These are phyloP conservation scores for Calonectria pseudoturangicola DNA, from an alignment of 2,329 filamentous ascomycete genomes.

Conservation along the genomic window DNA sequence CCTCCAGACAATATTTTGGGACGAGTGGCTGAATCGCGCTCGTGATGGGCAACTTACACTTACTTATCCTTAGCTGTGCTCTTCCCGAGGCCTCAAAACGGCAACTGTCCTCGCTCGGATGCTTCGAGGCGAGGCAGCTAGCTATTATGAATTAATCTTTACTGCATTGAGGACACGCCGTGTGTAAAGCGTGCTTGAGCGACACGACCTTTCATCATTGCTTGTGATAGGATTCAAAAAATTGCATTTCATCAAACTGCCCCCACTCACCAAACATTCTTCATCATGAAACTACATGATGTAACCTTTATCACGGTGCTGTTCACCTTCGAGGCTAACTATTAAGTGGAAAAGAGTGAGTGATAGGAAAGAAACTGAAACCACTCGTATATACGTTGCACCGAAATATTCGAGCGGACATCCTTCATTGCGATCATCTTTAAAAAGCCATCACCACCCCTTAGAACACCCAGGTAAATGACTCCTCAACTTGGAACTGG, in stretches of 20 bases:
- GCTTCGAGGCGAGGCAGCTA: constrained; percentile 10
- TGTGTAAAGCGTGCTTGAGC: neutral
- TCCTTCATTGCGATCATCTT: neutral
- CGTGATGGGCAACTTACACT: neutral
- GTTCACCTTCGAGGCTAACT: neutral
- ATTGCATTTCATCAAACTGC: constrained; percentile 8
- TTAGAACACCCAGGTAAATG: constrained; percentile 80
- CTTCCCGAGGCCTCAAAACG: constrained; percentile 2
- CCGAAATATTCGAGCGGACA: neutral
- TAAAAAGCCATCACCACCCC: neutral
- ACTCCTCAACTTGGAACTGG: constrained; percentile 76
- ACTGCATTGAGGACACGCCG: neutral
- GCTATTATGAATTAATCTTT: constrained; percentile 28
- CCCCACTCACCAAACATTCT: neutral
- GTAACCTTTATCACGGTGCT: constrained; percentile 1
- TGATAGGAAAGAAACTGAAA: constrained; percentile 2
- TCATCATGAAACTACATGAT: neutral
- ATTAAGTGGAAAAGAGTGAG: neutral
- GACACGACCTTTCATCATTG: neutral
- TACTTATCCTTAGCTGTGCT: constrained; percentile 1
- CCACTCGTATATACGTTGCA: neutral
- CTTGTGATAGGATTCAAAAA: constrained; percentile 10
- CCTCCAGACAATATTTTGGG: neutral
- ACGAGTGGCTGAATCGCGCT: constrained; percentile 10
- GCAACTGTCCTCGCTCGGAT: constrained; percentile 18